Base-by-base conservation (phyloP, 2,329 filamentous ascomycete species). In the Pyrenophora tritici-repentis region DNA sequence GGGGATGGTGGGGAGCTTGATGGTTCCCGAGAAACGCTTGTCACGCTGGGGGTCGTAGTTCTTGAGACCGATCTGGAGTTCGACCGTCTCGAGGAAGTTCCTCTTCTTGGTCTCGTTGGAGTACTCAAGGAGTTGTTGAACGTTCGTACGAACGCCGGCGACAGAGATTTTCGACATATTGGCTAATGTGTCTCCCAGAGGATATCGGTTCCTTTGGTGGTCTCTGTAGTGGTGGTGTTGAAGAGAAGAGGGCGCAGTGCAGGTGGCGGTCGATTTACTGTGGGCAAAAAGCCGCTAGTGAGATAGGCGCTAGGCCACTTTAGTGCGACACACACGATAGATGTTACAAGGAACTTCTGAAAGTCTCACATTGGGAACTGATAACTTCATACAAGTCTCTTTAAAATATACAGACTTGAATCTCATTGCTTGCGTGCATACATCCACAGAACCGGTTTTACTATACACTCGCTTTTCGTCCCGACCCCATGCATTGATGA, bases 1-100 rank as follows among this genome's bases (percentile, higher is more conserved):
- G 91, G 91, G 94, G 70, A 97, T 84, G 74, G 86, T 84, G 68
- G 93, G 92, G 74, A 97, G 89, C 83, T 89, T 91, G 85, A 99
- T 90, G 79, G 94, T 97, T 81, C 94, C 94, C 53, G 90, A 96
- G 93, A 99, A 99, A 96, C 93, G 93, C 93, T 99, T 99, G 85
- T 99, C 94, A 91, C 94, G 93, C 88, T 97, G 85, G 76, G 94
- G 93, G 79, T 99, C 74, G 68, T 76, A 76, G 73, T 76, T 76
- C 73, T 76, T 76, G 61, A 76, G 66, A 61, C 74, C 74, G 65
- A 76, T 75, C 70, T 80, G 77, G 63, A 80, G 88, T 80, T 91
- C 88, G 78, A 96, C 90, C 44, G 90, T 93, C 84, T 94, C 91
- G 78, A 95, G 85, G 84, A 96, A 97, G 86, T 96, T 96, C 73